These are phyloP conservation scores for Mucor circinelloides DNA, from an alignment of 371 early-diverging fungal genomes.

Conservation along the genomic window DNA sequence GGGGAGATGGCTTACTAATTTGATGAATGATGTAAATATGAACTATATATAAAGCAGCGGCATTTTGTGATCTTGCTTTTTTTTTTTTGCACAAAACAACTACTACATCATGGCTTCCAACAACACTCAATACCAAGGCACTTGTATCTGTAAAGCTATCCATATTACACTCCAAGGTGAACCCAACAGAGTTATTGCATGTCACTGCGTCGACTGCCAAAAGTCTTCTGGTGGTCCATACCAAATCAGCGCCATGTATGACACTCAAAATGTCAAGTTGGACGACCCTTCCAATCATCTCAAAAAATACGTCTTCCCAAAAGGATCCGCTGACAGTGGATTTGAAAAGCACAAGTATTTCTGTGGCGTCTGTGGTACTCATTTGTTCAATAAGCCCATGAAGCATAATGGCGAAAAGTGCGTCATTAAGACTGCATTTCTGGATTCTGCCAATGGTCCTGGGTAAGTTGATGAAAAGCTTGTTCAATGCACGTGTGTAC, in stretches of 20 bases:
- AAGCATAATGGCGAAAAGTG: conserved; percentile 26
- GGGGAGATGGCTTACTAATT: not conserved
- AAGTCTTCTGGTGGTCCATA: conserved; percentile 29
- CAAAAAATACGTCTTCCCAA: conserved; percentile 24
- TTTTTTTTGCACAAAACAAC: not conserved
- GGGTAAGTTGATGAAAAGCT: conserved; percentile 4
- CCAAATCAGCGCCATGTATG: conserved; percentile 26
- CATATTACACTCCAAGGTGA: conserved; percentile 15
- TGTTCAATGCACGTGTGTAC: not conserved
- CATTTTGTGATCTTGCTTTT: not conserved
- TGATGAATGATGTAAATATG: not conserved
- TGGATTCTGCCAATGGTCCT: conserved; percentile 10
- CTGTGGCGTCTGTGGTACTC: conserved; percentile 28
- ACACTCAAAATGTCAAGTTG: conserved; percentile 14
- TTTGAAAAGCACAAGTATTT: conserved; percentile 34
- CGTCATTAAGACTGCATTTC: conserved; percentile 28
- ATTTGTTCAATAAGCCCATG: conserved; percentile 30
- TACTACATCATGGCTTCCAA: not conserved
- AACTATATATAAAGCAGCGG: not conserved
- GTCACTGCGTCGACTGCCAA: conserved; percentile 33
- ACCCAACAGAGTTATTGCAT: conserved; percentile 21
- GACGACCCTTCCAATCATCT: conserved; percentile 18
- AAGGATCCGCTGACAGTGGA: conserved; percentile 18
- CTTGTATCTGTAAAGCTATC: conserved; percentile 27
- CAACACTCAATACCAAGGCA: conserved; percentile 6